Evolutionary conservation across 805 yeast genomes (phyloP), one percentile per base, ranked within the genome.

Genomic region (Aciculoconidium aculeatum): DNA sequence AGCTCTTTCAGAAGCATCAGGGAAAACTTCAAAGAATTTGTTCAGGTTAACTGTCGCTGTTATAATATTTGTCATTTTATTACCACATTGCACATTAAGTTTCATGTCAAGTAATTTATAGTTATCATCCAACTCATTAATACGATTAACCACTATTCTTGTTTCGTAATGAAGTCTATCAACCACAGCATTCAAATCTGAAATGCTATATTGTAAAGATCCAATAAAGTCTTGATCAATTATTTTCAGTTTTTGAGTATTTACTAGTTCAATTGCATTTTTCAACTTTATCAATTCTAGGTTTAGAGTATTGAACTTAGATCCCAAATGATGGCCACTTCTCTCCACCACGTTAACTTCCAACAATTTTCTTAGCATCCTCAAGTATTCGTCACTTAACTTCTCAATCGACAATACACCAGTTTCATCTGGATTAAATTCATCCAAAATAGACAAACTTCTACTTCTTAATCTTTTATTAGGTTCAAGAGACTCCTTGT

Each of bases 151-250:
- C 4, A 64, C 58, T n/a, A 61, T 58, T 30, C 67, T 45, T 3
- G 67, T 54, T 30, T 65, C 65, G 34, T 64, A 64, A 3, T 55
- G 41, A 35, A 64, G 46, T 27, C 66, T 39, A 35, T 64, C 69
- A 7, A 64, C 52, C 6, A 56, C 53, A 3, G 56, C 50, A 2
- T 52, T 46, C 23, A 64, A 44, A 22, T 51, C 57, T 7, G 42
- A 41, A 31, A 61, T 44, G 26, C 54, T 52, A 31, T 41, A 41
- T 17, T 54, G 45, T 17, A 63, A 45, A 18, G 47, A 44, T 6
- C 42, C 42, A 4, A 49, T 39, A 17, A 58, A 46, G 17, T 59
- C 64, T 15, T 49, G 57, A 17, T 53, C 56, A 12, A 55, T 35
- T 5, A 53, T 35, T 17, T 41, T 51, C 9, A 40, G 31, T 29